These are phyloP conservation scores for Cystofilobasidium capitatum DNA, from an alignment of 768 basidiomycete genomes.

Conservation along the genomic window DNA sequence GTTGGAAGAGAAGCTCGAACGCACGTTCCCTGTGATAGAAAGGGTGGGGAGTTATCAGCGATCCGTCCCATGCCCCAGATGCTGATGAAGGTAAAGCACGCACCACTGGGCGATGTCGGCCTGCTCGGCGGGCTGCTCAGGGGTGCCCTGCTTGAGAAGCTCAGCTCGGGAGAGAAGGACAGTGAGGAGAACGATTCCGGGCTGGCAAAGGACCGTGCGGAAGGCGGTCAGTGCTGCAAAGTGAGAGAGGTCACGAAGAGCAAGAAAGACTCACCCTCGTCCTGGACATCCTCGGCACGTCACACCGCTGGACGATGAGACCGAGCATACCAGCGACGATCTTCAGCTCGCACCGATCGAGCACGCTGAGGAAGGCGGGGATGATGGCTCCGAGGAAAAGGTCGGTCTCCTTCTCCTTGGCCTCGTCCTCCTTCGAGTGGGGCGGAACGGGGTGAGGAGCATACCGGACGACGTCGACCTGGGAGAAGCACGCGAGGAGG, in stretches of 20 bases:
- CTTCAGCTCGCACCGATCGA: constrained; percentile 66
- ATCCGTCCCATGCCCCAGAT: background rate
- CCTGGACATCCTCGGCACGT: constrained; percentile 60
- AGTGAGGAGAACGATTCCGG: constrained; percentile 82
- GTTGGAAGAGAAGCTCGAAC: constrained; percentile 77
- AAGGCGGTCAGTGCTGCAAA: background rate
- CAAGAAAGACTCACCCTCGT: constrained; percentile 57
- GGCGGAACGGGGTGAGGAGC: constrained; percentile 57
- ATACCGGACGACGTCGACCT: constrained; percentile 78
- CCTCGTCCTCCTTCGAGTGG: constrained; percentile 40
- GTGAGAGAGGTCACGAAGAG: background rate
- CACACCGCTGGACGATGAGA: constrained; percentile 65
- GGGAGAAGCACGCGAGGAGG: constrained; percentile 84
- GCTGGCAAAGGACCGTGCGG: constrained; percentile 46
- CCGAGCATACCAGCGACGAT: constrained; percentile 79
- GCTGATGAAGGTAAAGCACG: constrained; percentile 17
- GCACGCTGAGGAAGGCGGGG: constrained; percentile 73
- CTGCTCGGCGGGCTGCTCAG: constrained; percentile 55
- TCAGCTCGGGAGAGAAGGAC: constrained; percentile 88
- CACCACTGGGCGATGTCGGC: constrained; percentile 58
- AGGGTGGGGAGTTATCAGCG: background rate
- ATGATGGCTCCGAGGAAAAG: constrained; percentile 75
- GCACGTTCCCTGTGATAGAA: constrained; percentile 58
- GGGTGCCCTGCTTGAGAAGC: constrained; percentile 66
- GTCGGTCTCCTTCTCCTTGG: constrained; percentile 79